Conservation (phyloP, 441 rosid species). For the Croton laevigatus region DNA sequence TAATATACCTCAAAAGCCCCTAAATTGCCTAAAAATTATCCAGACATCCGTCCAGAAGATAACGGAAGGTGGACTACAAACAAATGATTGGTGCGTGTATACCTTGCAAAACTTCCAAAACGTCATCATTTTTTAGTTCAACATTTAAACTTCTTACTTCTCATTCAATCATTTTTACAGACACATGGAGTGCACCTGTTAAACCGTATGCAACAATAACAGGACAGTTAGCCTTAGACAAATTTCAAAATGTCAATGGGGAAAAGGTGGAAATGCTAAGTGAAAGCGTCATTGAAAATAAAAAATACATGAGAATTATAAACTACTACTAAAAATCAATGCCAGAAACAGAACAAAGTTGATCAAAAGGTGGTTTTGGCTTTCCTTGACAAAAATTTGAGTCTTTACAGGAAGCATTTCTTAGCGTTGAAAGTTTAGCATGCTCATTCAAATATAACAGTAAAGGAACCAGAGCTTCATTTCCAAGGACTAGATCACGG, state of each 20-base stretch:
- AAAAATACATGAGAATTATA: background rate
- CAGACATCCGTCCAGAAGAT: too few species aligned
- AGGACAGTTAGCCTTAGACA: background rate
- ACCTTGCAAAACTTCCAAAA: too few species aligned
- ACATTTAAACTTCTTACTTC: too few species aligned
- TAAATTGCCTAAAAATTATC: too few species aligned
- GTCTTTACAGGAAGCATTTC: conserved; percentile 96
- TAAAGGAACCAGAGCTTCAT: conserved; percentile 67
- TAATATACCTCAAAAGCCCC: too few species aligned
- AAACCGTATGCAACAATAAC: background rate
- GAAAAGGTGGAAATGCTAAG: background rate
- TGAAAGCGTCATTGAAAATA: background rate
- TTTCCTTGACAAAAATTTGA: conserved; percentile 88
- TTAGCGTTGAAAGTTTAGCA: conserved; percentile 82
- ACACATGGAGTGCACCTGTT: too few species aligned
- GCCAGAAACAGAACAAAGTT: conserved; percentile 36
- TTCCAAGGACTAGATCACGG: conserved; percentile 78
- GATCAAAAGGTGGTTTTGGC: conserved; percentile 85
- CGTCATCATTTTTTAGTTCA: too few species aligned
- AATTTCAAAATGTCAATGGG: background rate
- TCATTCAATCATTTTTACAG: too few species aligned
- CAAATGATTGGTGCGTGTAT: too few species aligned
- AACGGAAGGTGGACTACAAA: too few species aligned
- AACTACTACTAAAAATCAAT: background rate
- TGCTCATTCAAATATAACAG: conserved; percentile 69